These are phyloP conservation scores for Micractinium conductrix DNA, from an alignment of 139 green algal species.

Conservation along the genomic window DNA sequence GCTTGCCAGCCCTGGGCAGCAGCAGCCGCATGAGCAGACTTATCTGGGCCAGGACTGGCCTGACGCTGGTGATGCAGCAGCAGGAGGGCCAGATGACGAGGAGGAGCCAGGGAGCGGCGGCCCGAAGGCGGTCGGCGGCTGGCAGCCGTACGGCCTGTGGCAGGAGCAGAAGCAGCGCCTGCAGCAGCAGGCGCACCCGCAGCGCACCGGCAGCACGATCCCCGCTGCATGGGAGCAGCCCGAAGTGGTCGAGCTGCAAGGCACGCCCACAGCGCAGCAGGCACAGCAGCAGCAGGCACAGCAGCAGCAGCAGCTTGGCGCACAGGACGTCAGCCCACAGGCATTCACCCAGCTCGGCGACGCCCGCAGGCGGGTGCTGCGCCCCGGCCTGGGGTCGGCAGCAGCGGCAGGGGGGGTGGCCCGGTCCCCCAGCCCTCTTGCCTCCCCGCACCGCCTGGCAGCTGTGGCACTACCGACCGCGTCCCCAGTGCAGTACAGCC, in stretches of 20 bases:
- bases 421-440: too few relatives aligned
- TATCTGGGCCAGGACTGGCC: background rate
- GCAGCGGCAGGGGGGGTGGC: too few relatives aligned
- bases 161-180: conserved; percentile 16
- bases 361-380: background rate
- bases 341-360: background rate
- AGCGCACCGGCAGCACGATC: background rate
- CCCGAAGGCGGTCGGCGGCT: background rate
- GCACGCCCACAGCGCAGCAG: background rate
- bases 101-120: background rate
- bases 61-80: background rate
- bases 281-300: background rate
- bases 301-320: background rate
- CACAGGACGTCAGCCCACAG: background rate
- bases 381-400: background rate
- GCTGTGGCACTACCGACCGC: too few relatives aligned
- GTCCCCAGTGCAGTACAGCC: too few relatives aligned
- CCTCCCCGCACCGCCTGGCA: too few relatives aligned
- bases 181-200: background rate
- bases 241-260: background rate
- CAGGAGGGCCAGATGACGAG: too few relatives aligned
- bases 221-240: background rate
- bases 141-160: conserved; percentile 7
- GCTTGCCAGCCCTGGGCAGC: background rate
- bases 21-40: background rate